Evolutionary conservation across 768 basidiomycete species (phyloP), one percentile per base, ranked within the genome.

Genomic region (Panus rudis): DNA sequence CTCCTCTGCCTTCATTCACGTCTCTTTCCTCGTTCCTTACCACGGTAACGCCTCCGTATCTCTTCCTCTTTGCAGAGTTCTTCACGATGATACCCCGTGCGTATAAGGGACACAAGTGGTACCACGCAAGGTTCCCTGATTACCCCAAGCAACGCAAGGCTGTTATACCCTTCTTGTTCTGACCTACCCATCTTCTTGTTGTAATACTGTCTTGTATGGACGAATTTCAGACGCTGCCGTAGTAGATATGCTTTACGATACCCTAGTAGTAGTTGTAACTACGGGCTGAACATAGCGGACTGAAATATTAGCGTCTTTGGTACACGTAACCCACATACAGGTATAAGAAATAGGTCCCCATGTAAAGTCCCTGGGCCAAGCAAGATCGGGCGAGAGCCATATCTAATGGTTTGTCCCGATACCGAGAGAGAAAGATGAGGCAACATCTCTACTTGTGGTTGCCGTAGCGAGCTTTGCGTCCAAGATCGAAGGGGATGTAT

Each of bases 401-500:
- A 17, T 35, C 33, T 35, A 35, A n/a, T n/a, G n/a, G n/a, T n/a
- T n/a, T 7, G 33, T 35, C 33, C 33, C n/a, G n/a, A 35, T 17
- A 35, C 28, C 28, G 28, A 10, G 28, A 10, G 16, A 10, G 21
- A 35, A 14, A 17, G 33, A 7, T 8, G 16, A 35, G n/a, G n/a
- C n/a, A n/a, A n/a, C n/a, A 17, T 35, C n/a, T 16, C 16, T 35
- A 35, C 8, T 35, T 14, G 33, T 17, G 8, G 21, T 7, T 68
- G 38, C 88, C 87, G 51, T 93, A 97, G 34, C 87, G 80, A 45
- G 87, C 72, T 69, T 97, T 97, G 58, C 92, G 84, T 23, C 92
- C 94, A 47, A 97, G 75, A 59, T 97, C 94, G 65, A 93, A 97
- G 19, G 93, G 92, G 47, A 93, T 71, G 66, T 92, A 97, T 62